Evolutionary conservation across 768 basidiomycete species (phyloP).

Genomic region (Kwoniella mangroviensis): DNA sequence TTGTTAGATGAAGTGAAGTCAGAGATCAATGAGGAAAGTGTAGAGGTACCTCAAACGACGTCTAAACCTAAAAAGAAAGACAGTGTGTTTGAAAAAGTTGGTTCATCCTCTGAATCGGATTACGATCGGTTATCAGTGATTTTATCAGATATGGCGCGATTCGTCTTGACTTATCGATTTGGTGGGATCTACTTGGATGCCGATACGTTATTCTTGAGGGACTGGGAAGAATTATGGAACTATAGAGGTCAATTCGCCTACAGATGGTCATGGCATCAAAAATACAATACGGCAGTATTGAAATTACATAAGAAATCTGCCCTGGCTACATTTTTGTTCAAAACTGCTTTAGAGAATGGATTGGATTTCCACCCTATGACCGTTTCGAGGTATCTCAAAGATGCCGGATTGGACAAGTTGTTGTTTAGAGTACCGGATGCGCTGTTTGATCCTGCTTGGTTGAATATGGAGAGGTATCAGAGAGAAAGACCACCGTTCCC

Average conservation of each 20-base stretch:
- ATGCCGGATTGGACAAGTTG: constrained; percentile 80
- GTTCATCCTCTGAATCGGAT: constrained; percentile 81
- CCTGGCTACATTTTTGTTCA: constrained; percentile 88
- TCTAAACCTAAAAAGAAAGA: constrained; percentile 58
- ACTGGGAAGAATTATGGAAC: constrained; percentile 98
- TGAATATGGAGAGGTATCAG: constrained; percentile 90
- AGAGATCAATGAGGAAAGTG: constrained; percentile 10
- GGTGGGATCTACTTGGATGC: constrained; percentile 97
- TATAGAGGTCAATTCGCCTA: constrained; percentile 97
- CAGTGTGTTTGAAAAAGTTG: constrained; percentile 76
- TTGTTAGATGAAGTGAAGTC: constrained; percentile 37
- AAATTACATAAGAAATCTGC: constrained; percentile 92
- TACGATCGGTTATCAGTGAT: constrained; percentile 93
- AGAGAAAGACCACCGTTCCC: constrained; percentile 91
- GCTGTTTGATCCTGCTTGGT: constrained; percentile 94
- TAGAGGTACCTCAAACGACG: neutral
- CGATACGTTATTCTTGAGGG: constrained; percentile 90
- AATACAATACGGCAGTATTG: constrained; percentile 95
- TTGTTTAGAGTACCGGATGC: constrained; percentile 91
- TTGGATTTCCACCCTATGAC: constrained; percentile 98
- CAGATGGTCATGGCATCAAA: constrained; percentile 87
- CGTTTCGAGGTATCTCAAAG: constrained; percentile 84
- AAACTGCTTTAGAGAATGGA: constrained; percentile 85
- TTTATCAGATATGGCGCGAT: constrained; percentile 94
- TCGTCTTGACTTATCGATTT: constrained; percentile 93